phyloP scores from a whole-genome alignment of 169 alveolate genomes.

The Cryptosporidium sp. region DNA sequence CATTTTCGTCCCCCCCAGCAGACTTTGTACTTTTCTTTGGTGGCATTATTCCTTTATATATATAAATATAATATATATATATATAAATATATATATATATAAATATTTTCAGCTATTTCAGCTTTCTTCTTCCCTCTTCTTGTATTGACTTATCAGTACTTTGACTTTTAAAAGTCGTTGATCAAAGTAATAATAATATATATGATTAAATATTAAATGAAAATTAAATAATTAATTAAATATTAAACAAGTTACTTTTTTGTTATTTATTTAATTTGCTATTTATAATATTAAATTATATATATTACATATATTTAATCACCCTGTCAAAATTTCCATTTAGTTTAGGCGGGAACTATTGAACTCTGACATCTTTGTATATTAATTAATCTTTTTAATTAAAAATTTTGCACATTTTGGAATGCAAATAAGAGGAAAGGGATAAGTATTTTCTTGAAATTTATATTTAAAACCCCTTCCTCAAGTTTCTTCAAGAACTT shows the following conservation, averaged over 20 bases:
- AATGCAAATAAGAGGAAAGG: background rate
- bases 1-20: constrained; percentile 84
- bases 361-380: background rate
- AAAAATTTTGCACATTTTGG: background rate
- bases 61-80: no score
- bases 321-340: background rate
- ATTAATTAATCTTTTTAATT: background rate
- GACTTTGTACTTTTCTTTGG: constrained; percentile 76
- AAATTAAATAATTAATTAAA: no score
- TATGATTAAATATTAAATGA: no score
- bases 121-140: background rate
- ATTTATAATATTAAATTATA: background rate
- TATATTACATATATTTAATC: background rate
- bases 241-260: no score
- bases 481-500: background rate
- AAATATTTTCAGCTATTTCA: background rate
- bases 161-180: background rate
- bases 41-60: constrained; percentile 12
- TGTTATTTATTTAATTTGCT: background rate
- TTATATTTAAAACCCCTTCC: background rate
- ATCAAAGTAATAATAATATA: no score
- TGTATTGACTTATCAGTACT: background rate
- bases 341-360: background rate
- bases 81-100: no score
- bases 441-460: no score